Percentiles rank a stretch among this genome's conserved stretches.
These are phyloP conservation scores for Penicillium lividum DNA, from an alignment of 495 filamentous ascomycete species.

Conservation along the genomic window DNA sequence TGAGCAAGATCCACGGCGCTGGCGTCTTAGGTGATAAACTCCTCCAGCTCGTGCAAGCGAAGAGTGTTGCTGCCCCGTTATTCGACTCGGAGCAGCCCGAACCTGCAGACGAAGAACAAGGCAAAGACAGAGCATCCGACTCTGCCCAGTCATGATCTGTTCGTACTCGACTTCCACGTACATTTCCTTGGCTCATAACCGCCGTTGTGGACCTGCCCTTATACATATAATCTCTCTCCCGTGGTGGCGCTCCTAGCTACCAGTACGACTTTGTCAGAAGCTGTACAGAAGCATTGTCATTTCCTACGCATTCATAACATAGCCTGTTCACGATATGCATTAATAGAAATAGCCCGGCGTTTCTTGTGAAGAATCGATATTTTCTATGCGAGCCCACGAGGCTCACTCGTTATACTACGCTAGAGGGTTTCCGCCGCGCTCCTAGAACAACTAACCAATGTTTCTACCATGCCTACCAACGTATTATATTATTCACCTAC, in stretches of 20 bases:
- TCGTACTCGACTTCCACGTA: background rate
- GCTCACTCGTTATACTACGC: too few species aligned
- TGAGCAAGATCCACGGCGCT: slow-evolving; percentile 80
- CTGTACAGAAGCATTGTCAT: slow-evolving; percentile 22
- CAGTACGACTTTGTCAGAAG: slow-evolving; percentile 6
- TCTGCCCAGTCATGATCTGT: slow-evolving; percentile 17
- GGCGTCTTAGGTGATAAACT: slow-evolving; percentile 69
- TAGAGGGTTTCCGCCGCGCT: too few species aligned
- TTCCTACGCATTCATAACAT: slow-evolving; percentile 21
- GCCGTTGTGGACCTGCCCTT: background rate
- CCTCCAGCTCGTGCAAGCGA: slow-evolving; percentile 65
- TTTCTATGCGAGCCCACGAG: too few species aligned
- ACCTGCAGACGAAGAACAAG: background rate
- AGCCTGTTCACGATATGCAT: slow-evolving; percentile 22
- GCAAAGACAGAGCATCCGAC: slow-evolving; percentile 19
- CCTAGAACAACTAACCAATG: too few species aligned
- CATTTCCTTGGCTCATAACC: background rate
- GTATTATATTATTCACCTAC: too few species aligned
- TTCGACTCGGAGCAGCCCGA: background rate
- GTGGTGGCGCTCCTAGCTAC: background rate
- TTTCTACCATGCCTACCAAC: too few species aligned
- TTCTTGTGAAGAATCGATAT: background rate
- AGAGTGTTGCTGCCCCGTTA: slow-evolving; percentile 34
- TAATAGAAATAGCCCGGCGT: slow-evolving; percentile 29
- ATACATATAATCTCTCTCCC: slow-evolving; percentile 24